A percentile compares a stretch with the other conserved stretches of the same genome.
These are phyloP conservation scores for Linum usitatissimum DNA, from an alignment of 345 rosid genomes.

Conservation along the genomic window DNA sequence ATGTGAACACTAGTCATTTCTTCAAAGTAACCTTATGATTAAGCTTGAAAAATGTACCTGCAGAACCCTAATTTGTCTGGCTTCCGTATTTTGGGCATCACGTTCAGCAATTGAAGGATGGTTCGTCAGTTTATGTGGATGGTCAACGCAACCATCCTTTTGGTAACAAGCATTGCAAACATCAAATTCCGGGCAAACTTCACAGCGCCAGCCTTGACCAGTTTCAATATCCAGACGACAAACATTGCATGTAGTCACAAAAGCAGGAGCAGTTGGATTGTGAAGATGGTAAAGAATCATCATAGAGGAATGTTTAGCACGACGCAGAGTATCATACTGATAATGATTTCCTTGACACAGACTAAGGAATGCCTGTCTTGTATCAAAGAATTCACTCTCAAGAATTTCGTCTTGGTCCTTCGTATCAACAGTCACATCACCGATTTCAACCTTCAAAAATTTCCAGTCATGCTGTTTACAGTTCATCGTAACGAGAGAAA, in stretches of 20 bases:
- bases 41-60: constrained; percentile 38
- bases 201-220: constrained; percentile 99
- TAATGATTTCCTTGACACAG: constrained; percentile 99
- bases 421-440: constrained; percentile 63
- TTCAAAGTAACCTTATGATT: neutral
- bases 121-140: constrained; percentile 94
- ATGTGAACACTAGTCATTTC: neutral
- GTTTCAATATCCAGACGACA: constrained; percentile 89
- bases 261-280: constrained; percentile 98
- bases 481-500: neutral
- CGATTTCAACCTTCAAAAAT: constrained; percentile 51
- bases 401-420: constrained; percentile 95
- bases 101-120: constrained; percentile 83
- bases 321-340: constrained; percentile 93
- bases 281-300: constrained; percentile 99
- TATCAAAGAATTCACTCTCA: constrained; percentile 93
- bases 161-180: constrained; percentile 80
- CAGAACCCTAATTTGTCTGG: constrained; percentile 74
- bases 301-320: constrained; percentile 99
- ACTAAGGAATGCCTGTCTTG: constrained; percentile 96
- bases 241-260: constrained; percentile 78
- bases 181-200: constrained; percentile 92
- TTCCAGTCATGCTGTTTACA: constrained; percentile 12
- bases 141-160: constrained; percentile 69
- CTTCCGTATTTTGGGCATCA: constrained; percentile 95